Percentiles rank a stretch among this genome's conserved stretches.
These are phyloP conservation scores for Ajuga reptans DNA, from an alignment of 305 asterid genomes.

Conservation along the genomic window DNA sequence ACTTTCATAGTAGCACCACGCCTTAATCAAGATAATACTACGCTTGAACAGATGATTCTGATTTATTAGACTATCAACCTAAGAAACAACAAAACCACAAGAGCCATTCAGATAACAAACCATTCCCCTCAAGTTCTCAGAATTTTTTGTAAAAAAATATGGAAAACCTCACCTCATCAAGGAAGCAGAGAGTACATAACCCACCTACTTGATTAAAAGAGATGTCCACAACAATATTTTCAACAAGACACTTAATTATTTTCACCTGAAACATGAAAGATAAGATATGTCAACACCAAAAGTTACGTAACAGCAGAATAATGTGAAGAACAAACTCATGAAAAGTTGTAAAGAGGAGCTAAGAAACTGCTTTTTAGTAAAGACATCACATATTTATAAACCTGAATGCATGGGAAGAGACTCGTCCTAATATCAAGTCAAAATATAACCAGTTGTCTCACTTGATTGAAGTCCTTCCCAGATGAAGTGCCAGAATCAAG, in stretches of 20 bases:
- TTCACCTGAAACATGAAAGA: constrained; percentile 59
- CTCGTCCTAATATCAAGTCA: constrained; percentile 1
- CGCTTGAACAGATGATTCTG: constrained; percentile 92
- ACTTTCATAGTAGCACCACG: constrained; percentile 99
- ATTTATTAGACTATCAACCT: constrained; percentile 81
- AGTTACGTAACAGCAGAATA: constrained; percentile 1
- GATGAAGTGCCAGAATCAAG: neutral
- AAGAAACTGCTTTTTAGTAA: neutral
- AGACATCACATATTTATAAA: constrained; percentile 1
- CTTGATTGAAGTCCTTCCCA: neutral
- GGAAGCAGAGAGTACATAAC: constrained; percentile 91
- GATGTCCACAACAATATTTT: constrained; percentile 88
- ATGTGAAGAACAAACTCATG: neutral
- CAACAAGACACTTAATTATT: constrained; percentile 89
- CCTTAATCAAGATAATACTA: constrained; percentile 88
- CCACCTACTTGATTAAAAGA: constrained; percentile 98
- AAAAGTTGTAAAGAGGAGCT: neutral
- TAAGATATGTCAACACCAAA: constrained; percentile 16
- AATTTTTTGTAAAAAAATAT: constrained; percentile 13
- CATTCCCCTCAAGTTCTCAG: neutral
- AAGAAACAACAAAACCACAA: constrained; percentile 23
- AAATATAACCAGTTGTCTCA: neutral
- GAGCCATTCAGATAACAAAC: constrained; percentile 16
- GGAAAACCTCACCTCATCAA: constrained; percentile 67
- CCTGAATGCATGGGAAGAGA: constrained; percentile 5